Base-by-base conservation (phyloP, 1,139 yeast species). In the Kodamaea sp. region DNA sequence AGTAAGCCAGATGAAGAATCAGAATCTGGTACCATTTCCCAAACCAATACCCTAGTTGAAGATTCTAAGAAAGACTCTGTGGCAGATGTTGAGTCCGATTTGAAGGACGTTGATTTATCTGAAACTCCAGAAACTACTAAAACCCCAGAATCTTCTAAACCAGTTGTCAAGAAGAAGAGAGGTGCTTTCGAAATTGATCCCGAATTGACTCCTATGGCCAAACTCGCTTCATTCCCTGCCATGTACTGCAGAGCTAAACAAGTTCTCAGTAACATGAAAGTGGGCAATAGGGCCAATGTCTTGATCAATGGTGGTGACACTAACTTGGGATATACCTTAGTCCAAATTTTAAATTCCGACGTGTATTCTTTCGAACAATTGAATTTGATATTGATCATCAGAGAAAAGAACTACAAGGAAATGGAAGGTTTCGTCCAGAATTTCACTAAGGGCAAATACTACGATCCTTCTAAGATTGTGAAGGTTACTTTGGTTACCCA, bases 301-400 rank as follows among this genome's bases (percentile, higher is more conserved):
- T 50, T 70, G 29, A 65, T 70, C 34, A 69, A 70, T 46, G 76
- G 76, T 9, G 76, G 66, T 4, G 75, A 70, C 41, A 67, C 76
- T 6, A 53, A 57, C 32, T 46, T 69, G 22, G 74, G 73, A 0
- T 47, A 51, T 31, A 68, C 73, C 1, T 35, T 70, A 6, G 41
- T 66, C 4, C 76, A 70, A 41, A 24, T 62, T 4, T 41, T 65
- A 29, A 47, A 50, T 31, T 55, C 66, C 10, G 43, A 59, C 7
- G 29, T 50, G 6, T 65, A 63, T 43, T 32, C 36, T n/a, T 37
- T 43, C 21, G 43, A 44, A 8, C 36, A 38, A 15, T 49, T 65
- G 38, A 63, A 63, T 32, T 40, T 70, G 31, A 55, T 69, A 4
- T 48, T 68, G 37, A 50, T 69, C 4, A 58, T 66, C 4, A 51